These are phyloP conservation scores for Gorgonomyces haynaldii DNA, from an alignment of 192 early-diverging fungal genomes.

Conservation along the genomic window DNA sequence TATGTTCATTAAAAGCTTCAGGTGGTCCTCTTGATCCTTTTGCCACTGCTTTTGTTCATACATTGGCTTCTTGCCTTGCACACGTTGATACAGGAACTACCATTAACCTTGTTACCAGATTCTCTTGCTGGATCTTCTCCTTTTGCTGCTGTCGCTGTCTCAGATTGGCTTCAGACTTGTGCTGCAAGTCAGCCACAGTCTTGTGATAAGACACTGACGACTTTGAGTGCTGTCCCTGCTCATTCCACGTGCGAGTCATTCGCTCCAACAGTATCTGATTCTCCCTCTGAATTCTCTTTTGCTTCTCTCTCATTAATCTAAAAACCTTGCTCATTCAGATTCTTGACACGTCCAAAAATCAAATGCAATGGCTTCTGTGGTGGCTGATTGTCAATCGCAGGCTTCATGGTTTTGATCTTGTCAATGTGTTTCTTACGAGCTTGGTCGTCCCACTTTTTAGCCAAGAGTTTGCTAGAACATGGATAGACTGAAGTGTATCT, in stretches of 20 bases:
- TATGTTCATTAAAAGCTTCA: slow-evolving; percentile 25
- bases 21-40: slow-evolving; percentile 30
- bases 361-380: slow-evolving; percentile 4
- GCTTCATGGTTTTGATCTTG: slow-evolving; percentile 36
- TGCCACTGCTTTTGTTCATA: slow-evolving; percentile 30
- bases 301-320: slow-evolving; percentile 17
- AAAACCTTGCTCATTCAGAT: neutral
- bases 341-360: slow-evolving; percentile 22
- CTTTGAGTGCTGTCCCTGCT: slow-evolving; percentile 21
- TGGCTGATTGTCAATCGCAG: slow-evolving; percentile 26
- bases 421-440: slow-evolving; percentile 23
- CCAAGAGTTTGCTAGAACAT: slow-evolving; percentile 29
- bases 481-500: slow-evolving; percentile 26
- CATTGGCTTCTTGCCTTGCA: slow-evolving; percentile 17
- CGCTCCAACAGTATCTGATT: slow-evolving; percentile 33
- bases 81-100: slow-evolving; percentile 24
- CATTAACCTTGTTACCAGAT: slow-evolving; percentile 17
- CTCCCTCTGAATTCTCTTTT: slow-evolving; percentile 24
- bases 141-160: slow-evolving; percentile 12
- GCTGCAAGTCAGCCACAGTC: slow-evolving; percentile 11
- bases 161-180: slow-evolving; percentile 18
- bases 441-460: slow-evolving; percentile 39
- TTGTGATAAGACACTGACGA: slow-evolving; percentile 10
- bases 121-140: slow-evolving; percentile 26
- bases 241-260: slow-evolving; percentile 29